A percentile compares a stretch with the other conserved stretches of the same genome.
These are phyloP conservation scores for Articulospora tetracladia DNA, from an alignment of 495 filamentous ascomycete genomes.

Conservation along the genomic window DNA sequence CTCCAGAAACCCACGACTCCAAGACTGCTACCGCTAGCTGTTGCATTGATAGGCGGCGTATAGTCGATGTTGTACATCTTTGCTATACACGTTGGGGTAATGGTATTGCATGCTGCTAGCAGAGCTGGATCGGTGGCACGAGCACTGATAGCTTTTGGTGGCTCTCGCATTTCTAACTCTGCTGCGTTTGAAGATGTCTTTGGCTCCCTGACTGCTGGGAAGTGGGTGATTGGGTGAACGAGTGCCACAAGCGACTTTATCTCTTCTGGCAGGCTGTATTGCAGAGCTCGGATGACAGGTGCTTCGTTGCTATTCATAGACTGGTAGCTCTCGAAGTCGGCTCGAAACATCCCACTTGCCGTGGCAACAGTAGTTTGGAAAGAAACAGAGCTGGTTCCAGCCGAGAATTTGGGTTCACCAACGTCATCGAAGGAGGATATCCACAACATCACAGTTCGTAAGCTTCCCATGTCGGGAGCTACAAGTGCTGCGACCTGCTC, in stretches of 20 bases:
- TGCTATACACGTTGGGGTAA: background rate
- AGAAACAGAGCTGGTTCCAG: background rate
- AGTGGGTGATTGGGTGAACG: slow-evolving; percentile 2
- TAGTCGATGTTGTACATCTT: slow-evolving; percentile 4
- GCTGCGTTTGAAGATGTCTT: background rate
- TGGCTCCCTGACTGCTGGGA: background rate
- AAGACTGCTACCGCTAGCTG: background rate
- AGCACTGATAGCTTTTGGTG: background rate
- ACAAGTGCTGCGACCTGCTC: background rate
- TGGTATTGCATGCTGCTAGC: background rate
- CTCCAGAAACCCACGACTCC: background rate
- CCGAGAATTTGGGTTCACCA: background rate
- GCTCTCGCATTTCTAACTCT: background rate
- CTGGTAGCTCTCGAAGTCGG: background rate
- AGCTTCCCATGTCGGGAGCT: background rate
- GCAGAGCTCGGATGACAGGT: background rate
- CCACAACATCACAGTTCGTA: background rate
- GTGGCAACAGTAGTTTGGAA: background rate
- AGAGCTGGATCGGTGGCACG: background rate
- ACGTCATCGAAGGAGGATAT: background rate
- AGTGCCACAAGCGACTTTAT: background rate
- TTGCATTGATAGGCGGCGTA: background rate
- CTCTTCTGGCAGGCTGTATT: slow-evolving; percentile 2
- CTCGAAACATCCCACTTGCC: background rate
- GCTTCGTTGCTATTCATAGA: background rate